Evolutionary conservation across 2,329 filamentous ascomycete genomes (phyloP).

Genomic region (Pyrenophora teres): DNA sequence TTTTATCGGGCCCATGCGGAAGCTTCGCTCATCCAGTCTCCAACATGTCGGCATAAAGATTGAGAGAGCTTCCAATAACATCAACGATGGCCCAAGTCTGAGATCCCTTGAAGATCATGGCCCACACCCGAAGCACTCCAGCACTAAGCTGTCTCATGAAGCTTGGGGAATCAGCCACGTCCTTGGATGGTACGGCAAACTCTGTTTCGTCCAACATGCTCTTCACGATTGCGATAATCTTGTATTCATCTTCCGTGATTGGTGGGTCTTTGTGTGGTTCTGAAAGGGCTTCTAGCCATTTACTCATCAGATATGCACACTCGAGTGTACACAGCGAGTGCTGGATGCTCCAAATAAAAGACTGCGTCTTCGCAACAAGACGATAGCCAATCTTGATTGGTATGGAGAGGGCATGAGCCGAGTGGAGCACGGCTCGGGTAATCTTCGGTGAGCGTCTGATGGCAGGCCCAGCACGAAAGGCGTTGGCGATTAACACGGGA

Average conservation of each 20-base stretch:
- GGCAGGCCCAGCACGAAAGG: slow-evolving; percentile 63
- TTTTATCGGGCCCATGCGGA: neutral
- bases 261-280: slow-evolving; percentile 39
- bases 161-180: slow-evolving; percentile 40
- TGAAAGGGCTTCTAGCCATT: slow-evolving; percentile 48
- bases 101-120: slow-evolving; percentile 49
- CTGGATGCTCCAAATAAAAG: slow-evolving; percentile 49
- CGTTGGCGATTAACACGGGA: slow-evolving; percentile 63
- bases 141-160: slow-evolving; percentile 47
- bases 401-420: slow-evolving; percentile 70
- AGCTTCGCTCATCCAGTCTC: slow-evolving; percentile 41
- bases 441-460: slow-evolving; percentile 64
- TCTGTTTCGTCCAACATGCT: slow-evolving; percentile 51
- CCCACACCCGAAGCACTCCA: slow-evolving; percentile 50
- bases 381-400: slow-evolving; percentile 60
- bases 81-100: slow-evolving; percentile 53
- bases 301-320: slow-evolving; percentile 49
- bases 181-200: slow-evolving; percentile 35
- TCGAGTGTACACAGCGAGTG: slow-evolving; percentile 49
- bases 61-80: slow-evolving; percentile 49
- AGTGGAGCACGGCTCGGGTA: slow-evolving; percentile 68
- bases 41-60: slow-evolving; percentile 49
- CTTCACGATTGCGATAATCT: slow-evolving; percentile 46
- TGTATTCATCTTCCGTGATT: slow-evolving; percentile 46
- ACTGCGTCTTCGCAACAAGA: slow-evolving; percentile 48